Base-by-base conservation (phyloP, 495 filamentous ascomycete genomes). In the Penicillium lagena region DNA sequence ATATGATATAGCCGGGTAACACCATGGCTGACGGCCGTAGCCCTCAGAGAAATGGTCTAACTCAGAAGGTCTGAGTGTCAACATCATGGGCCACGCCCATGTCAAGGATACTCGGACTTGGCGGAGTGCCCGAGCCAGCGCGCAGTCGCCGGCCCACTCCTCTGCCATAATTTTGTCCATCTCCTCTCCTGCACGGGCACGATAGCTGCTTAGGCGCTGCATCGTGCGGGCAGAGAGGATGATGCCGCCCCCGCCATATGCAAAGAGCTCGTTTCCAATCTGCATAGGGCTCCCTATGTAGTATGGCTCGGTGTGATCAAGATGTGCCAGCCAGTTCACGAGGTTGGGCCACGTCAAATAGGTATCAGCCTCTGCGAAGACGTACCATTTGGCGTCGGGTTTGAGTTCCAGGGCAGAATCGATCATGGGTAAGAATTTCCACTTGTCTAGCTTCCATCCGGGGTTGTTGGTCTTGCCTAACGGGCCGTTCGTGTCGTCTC, bases 341-440 rank as follows among this genome's bases (percentile, higher is more conserved):
- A 84, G 51, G 44, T 80, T 83, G 48, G 73, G 72, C 79, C 79
- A 83, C 11, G 82, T 64, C 13, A 82, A 53, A 47, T 82, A 85
- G 1, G 80, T 81, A 50, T 86, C 81, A 9, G 74, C 73, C 47
- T 84, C 81, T 50, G 81, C 70, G 51, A 84, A 84, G 33, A 84
- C 67, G 55, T 77, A 86, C 79, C 79, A 86, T 36, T 77, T 74
- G 14, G 65, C 68, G 5, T 73, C 62, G 6, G 78, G 77, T 31
- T 63, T 64, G 63, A 72, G 59, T 34, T 66, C 60, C 60, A 75
- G 72, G 17, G 79, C 74, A 29, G 72, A 59, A 43, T 78, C 73
- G 37, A 82, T 68, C 66, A 79, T 79, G 7, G 79, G 77, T 11
- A 86, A 62, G 50, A 83, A 83, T 58, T 84, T 86, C 68, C 77